Evolutionary conservation across 805 yeast genomes (phyloP), one percentile per base, ranked within the genome.

Genomic region (Suhomyces pyralidae): DNA sequence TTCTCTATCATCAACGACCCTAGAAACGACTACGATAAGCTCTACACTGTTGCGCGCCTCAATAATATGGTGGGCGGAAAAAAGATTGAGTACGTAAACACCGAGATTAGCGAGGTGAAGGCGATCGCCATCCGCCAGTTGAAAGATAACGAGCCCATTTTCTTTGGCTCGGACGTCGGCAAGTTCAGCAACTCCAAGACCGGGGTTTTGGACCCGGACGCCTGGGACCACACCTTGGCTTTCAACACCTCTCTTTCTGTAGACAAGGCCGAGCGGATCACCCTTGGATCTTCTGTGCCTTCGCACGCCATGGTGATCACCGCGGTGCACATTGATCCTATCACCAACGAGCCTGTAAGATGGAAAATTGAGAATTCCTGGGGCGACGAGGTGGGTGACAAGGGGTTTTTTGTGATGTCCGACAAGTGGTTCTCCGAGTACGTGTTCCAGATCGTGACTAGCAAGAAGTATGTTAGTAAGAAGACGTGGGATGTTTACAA

Each of bases 161-260:
- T 90, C 74, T 90, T 90, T 64, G 96, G 96, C 10, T 85, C 92
- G 15, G 96, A 90, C 67, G 89, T 92, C n/a, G 94, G 93, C 22
- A 85, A 86, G 66, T 90, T 77, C 70, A 80, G 79, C 79, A 82
- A 85, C 66, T 77, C 77, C 52, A 68, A 66, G 24, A 66, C 82
- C 7, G 97, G 97, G 51, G 68, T 88, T 46, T 85, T 90, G 80
- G 96, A 89, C 64, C 70, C 82, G 19, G 78, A 80, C 40, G 78
- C 86, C 19, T 90, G 84, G 82, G 85, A 86, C 61, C 88, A 83
- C 69, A 72, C 80, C 56, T 68, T 84, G 51, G 77, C 78, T 1
- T 78, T 83, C 61, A 84, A 46, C 77, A 83, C 76, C 66, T 76
- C 50, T 70, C 79, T 61, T 73, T 80, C 49, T 76, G 80, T 70